Percentiles rank a stretch among this genome's conserved stretches.
Evolutionary conservation across 1,284 basidiomycete species (phyloP).

Genomic region (Meira nashicola): DNA sequence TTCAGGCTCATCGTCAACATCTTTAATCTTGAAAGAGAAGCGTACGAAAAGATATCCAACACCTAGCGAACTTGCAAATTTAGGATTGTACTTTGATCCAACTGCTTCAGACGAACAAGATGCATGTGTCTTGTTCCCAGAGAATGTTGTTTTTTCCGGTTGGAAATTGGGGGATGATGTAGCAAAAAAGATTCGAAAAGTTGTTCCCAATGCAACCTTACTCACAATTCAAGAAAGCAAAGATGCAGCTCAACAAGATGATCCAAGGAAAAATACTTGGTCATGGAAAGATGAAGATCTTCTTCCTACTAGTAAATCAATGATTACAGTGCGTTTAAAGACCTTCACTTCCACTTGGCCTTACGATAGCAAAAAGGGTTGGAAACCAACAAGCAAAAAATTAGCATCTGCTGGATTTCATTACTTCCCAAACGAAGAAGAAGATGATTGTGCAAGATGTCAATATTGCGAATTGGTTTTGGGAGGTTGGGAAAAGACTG

Average conservation of each 20-base stretch:
- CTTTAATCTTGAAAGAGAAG: background rate
- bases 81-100: slow-evolving; percentile 40
- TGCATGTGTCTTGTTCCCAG: slow-evolving; percentile 39
- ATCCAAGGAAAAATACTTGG: slow-evolving; percentile 21
- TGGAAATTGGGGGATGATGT: slow-evolving; percentile 43
- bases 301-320: slow-evolving; percentile 37
- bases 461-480: slow-evolving; percentile 45
- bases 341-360: slow-evolving; percentile 48
- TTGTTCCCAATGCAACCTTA: slow-evolving; percentile 30
- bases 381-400: slow-evolving; percentile 51
- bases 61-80: slow-evolving; percentile 31
- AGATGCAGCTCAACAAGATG: slow-evolving; percentile 13
- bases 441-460: slow-evolving; percentile 48
- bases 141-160: slow-evolving; percentile 26
- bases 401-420: slow-evolving; percentile 51
- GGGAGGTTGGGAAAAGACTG: slow-evolving; percentile 51
- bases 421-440: slow-evolving; percentile 33
- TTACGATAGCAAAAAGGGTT: slow-evolving; percentile 49
- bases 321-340: slow-evolving; percentile 40
- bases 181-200: slow-evolving; percentile 21
- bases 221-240: slow-evolving; percentile 28
- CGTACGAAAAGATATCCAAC: slow-evolving; percentile 23
- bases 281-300: slow-evolving; percentile 26
- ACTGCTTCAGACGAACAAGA: slow-evolving; percentile 32
- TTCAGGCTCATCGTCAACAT: no score